Conservation (phyloP, 345 rosid genomes). For the Populus davidiana region DNA sequence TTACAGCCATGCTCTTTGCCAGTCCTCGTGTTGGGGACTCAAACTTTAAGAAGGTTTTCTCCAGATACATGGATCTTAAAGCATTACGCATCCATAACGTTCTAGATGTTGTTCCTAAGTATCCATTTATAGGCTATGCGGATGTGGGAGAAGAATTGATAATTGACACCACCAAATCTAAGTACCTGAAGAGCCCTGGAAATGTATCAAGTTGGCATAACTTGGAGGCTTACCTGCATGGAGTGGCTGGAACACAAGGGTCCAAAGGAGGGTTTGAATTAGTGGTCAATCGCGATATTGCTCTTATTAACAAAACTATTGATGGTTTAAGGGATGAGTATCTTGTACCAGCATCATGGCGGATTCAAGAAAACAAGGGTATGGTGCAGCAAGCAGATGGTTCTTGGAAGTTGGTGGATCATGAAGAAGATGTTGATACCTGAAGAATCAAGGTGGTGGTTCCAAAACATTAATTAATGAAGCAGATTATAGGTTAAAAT, state of each 20-base stretch:
- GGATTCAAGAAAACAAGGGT: slow-evolving; percentile 44
- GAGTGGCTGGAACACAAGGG: slow-evolving; percentile 22
- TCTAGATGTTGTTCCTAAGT: slow-evolving; percentile 5
- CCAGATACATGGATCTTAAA: neutral
- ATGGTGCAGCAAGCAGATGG: slow-evolving; percentile 56
- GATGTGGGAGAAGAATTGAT: slow-evolving; percentile 12
- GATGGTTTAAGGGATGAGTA: slow-evolving; percentile 37
- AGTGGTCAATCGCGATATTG: slow-evolving; percentile 3
- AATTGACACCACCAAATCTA: slow-evolving; percentile 1
- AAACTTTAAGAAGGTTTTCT: slow-evolving; percentile 3
- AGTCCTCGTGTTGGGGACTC: slow-evolving; percentile 17
- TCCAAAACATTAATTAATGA: neutral
- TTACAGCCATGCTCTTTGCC: slow-evolving; percentile 15
- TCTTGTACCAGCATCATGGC: slow-evolving; percentile 50
- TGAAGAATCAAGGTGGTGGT: neutral
- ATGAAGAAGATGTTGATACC: neutral
- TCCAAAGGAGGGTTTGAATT: neutral
- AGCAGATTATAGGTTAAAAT: too few relatives aligned
- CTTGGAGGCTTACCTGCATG: slow-evolving; percentile 16
- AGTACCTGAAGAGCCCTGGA: slow-evolving; percentile 13
- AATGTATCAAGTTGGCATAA: slow-evolving; percentile 8
- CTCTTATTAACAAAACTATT: slow-evolving; percentile 3
- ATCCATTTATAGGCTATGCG: slow-evolving; percentile 6
- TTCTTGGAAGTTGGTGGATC: slow-evolving; percentile 47
- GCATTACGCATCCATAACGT: neutral